A percentile compares a stretch with the other conserved stretches of the same genome.
phyloP scores from a whole-genome alignment of 352 stramenopile species.

The Phytopythium kandeliae region DNA sequence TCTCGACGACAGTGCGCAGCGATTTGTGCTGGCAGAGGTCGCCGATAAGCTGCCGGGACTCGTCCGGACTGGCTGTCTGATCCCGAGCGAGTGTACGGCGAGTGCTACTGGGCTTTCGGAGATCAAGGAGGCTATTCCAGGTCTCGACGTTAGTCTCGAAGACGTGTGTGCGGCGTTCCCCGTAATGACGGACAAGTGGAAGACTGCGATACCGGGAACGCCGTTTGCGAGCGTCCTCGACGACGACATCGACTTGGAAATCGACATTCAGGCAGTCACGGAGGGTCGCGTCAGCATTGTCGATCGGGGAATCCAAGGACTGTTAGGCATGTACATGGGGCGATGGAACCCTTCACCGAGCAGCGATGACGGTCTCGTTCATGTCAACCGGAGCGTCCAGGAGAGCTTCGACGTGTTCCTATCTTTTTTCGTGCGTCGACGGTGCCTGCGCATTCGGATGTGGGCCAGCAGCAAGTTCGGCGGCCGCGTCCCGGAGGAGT shows the following conservation, averaged over 20 bases:
- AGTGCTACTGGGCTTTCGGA: constrained; percentile 6
- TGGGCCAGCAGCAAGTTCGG: constrained; percentile 40
- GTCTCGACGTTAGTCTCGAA: constrained; percentile 22
- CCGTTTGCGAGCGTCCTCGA: constrained; percentile 27
- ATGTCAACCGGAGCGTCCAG: constrained; percentile 18
- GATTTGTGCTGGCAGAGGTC: constrained; percentile 51
- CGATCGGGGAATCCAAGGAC: constrained; percentile 15
- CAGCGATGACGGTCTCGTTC: neutral
- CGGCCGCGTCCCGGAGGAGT: constrained; percentile 34
- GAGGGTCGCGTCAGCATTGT: constrained; percentile 13
- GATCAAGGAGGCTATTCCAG: constrained; percentile 17
- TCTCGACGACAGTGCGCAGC: constrained; percentile 46
- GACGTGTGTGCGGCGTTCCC: constrained; percentile 25
- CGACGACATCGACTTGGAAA: constrained; percentile 39
- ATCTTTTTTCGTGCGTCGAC: constrained; percentile 48
- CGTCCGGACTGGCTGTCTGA: constrained; percentile 36
- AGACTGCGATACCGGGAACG: constrained; percentile 4
- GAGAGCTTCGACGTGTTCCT: constrained; percentile 54
- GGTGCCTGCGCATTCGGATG: constrained; percentile 32
- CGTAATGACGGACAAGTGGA: constrained; percentile 32
- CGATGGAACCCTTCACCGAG: too few species aligned
- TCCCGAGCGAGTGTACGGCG: constrained; percentile 17
- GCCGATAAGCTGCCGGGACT: constrained; percentile 35
- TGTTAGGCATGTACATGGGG: too few species aligned
- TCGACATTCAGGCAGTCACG: constrained; percentile 16